Conservation (phyloP, 2,329 filamentous ascomycete genomes). For the Ophiostoma quercus region DNA sequence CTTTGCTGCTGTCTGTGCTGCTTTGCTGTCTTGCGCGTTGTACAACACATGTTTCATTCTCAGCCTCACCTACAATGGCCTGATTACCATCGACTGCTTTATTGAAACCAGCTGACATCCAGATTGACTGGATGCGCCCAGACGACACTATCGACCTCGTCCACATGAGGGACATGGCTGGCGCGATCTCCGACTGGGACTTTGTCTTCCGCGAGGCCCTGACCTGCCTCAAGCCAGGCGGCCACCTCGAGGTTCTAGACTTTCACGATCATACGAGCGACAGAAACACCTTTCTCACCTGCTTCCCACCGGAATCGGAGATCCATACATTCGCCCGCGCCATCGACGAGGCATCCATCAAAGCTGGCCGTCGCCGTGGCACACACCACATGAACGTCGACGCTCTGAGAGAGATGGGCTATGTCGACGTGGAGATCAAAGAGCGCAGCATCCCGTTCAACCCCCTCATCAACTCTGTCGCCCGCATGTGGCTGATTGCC, state of each 20-base stretch:
- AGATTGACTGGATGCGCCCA: constrained; percentile 50
- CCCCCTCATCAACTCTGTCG: constrained; percentile 39
- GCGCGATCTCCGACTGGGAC: constrained; percentile 52
- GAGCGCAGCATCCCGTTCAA: constrained; percentile 45
- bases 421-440: constrained; percentile 40
- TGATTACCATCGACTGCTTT: background rate
- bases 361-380: constrained; percentile 26
- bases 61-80: background rate
- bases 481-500: constrained; percentile 42
- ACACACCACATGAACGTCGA: constrained; percentile 28
- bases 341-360: constrained; percentile 43
- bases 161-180: constrained; percentile 52
- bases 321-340: constrained; percentile 36
- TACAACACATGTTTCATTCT: background rate
- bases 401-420: constrained; percentile 40
- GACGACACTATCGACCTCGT: constrained; percentile 51
- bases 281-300: constrained; percentile 31
- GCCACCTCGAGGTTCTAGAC: constrained; percentile 48
- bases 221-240: constrained; percentile 48
- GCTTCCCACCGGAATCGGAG: constrained; percentile 38
- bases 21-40: background rate
- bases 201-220: constrained; percentile 51
- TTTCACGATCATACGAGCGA: constrained; percentile 35
- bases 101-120: background rate
- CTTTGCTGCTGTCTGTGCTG: background rate